phyloP scores from a whole-genome alignment of 1,139 yeast species.

The Zygoascus meyerae region DNA sequence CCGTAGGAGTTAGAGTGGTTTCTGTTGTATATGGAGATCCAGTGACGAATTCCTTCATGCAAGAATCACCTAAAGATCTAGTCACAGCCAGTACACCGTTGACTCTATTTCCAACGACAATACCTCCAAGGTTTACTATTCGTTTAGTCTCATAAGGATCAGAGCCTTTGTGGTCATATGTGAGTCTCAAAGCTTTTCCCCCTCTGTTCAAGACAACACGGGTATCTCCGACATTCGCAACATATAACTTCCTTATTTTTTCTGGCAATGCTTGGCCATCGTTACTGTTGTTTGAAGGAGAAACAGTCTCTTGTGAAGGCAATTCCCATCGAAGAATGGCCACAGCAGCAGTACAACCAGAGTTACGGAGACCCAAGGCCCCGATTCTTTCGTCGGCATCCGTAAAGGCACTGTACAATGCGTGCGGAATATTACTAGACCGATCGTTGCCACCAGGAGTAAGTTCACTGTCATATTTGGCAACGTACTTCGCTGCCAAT shows the following conservation, averaged over 20 bases:
- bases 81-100: slow-evolving; percentile 96
- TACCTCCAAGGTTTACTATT: slow-evolving; percentile 73
- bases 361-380: slow-evolving; percentile 49
- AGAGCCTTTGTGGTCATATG: slow-evolving; percentile 93
- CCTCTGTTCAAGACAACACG: slow-evolving; percentile 71
- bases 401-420: slow-evolving; percentile 45
- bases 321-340: slow-evolving; percentile 87
- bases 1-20: slow-evolving; percentile 67
- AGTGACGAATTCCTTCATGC: slow-evolving; percentile 82
- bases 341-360: slow-evolving; percentile 96
- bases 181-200: slow-evolving; percentile 68
- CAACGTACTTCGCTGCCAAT: slow-evolving; percentile 52
- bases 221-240: slow-evolving; percentile 95
- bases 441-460: slow-evolving; percentile 6
- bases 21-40: slow-evolving; percentile 92
- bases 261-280: slow-evolving; percentile 6
- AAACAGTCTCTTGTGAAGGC: not conserved
- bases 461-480: slow-evolving; percentile 26
- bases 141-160: slow-evolving; percentile 74
- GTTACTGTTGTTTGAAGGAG: slow-evolving; percentile 1
- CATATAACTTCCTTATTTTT: slow-evolving; percentile 59
- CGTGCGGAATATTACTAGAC: slow-evolving; percentile 19
- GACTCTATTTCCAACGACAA: slow-evolving; percentile 84
- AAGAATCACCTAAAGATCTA: slow-evolving; percentile 88
- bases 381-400: slow-evolving; percentile 69